phyloP scores from a whole-genome alignment of 1,139 yeast species.

The Taphrina communis region DNA sequence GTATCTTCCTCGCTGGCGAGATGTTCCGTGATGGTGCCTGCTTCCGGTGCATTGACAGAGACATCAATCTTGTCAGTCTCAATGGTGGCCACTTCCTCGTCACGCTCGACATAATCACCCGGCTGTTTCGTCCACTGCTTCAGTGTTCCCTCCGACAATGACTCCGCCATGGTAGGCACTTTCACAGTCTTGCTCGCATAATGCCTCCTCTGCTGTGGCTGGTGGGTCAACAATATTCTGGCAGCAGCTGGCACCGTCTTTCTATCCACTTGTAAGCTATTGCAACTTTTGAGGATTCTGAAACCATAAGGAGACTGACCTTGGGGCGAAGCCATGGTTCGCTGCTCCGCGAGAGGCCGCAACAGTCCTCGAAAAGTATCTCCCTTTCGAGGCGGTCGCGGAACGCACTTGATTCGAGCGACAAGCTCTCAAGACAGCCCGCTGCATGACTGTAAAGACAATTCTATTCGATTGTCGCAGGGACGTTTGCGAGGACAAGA shows the following conservation, averaged over 20 bases:
- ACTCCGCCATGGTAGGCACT: conserved; percentile 99
- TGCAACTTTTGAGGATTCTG: neutral
- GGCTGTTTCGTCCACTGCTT: conserved; percentile 72
- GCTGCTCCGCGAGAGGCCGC: neutral
- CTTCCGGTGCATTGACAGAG: conserved; percentile 90
- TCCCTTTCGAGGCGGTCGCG: conserved; percentile 8
- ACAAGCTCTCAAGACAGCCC: conserved; percentile 23
- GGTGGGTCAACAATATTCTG: neutral
- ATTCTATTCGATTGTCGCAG: neutral
- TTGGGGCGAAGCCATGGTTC: neutral
- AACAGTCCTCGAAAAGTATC: conserved; percentile 12
- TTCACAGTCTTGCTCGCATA: conserved; percentile 55
- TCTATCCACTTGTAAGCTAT: neutral
- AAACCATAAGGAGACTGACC: neutral
- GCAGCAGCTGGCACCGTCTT: neutral
- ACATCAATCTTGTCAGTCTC: conserved; percentile 98
- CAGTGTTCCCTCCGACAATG: conserved; percentile 95
- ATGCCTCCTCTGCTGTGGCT: conserved; percentile 7
- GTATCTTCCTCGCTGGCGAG: conserved; percentile 88
- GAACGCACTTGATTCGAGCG: conserved; percentile 9
- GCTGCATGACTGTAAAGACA: conserved; percentile 2
- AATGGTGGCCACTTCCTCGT: conserved; percentile 93
- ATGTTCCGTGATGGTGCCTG: conserved; percentile 87
- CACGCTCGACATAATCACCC: conserved; percentile 86
- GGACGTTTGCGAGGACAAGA: no score